phyloP scores from a whole-genome alignment of 1,284 basidiomycete species.

The Leccinum pachyderme region DNA sequence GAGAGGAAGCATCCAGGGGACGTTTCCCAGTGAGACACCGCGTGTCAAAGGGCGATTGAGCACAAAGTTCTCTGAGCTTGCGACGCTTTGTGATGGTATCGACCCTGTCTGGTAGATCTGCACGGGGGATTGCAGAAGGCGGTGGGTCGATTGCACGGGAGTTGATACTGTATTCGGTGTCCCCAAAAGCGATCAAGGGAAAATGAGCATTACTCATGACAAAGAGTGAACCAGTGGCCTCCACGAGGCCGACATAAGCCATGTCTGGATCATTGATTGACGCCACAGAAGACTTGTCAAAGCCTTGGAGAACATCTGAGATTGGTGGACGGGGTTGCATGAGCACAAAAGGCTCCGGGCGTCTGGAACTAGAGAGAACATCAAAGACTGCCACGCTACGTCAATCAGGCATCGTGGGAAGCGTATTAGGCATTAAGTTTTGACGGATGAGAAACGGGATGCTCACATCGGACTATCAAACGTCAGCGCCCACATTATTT shows the following conservation, averaged over 20 bases:
- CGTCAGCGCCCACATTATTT: constrained; percentile 44
- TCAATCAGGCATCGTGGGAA: neutral
- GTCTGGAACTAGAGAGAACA: constrained; percentile 50
- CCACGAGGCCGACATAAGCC: constrained; percentile 74
- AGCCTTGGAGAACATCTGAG: constrained; percentile 51
- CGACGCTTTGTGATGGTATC: constrained; percentile 45
- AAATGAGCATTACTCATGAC: constrained; percentile 74
- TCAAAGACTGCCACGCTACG: constrained; percentile 78
- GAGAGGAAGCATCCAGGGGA: constrained; percentile 41
- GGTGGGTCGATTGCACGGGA: constrained; percentile 39
- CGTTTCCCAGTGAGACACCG: constrained; percentile 63
- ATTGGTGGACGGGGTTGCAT: constrained; percentile 74
- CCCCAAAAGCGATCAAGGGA: constrained; percentile 73
- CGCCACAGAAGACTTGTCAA: constrained; percentile 37
- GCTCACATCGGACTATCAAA: constrained; percentile 34
- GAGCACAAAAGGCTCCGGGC: constrained; percentile 65
- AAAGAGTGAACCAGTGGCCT: constrained; percentile 69
- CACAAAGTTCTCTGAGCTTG: constrained; percentile 37
- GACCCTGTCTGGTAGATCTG: constrained; percentile 40
- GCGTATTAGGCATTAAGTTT: constrained; percentile 5
- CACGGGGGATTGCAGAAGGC: constrained; percentile 22
- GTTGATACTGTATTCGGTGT: constrained; percentile 35
- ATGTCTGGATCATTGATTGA: constrained; percentile 49
- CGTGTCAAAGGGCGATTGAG: constrained; percentile 43
- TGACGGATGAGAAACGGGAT: neutral